Conservation (phyloP, 805 yeast species). For the Debaryomyces castellii region DNA sequence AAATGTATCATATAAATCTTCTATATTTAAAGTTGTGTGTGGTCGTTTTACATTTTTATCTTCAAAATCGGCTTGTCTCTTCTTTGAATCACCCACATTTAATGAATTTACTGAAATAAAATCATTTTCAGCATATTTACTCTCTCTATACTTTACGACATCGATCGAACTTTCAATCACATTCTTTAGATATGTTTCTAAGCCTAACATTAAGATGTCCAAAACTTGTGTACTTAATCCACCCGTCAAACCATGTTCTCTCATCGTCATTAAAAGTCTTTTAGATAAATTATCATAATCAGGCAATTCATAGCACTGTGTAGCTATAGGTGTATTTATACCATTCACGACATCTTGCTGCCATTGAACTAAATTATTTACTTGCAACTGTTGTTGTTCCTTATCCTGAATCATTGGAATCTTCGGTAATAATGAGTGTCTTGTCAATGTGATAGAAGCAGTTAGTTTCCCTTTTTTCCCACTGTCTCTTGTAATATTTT, state of each 20-base stretch:
- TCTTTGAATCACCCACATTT: slow-evolving; percentile 6
- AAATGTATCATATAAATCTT: slow-evolving; percentile 66
- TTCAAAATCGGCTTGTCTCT: slow-evolving; percentile 19
- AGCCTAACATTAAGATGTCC: slow-evolving; percentile 76
- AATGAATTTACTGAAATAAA: slow-evolving; percentile 20
- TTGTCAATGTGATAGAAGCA: slow-evolving; percentile 65
- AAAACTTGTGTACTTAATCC: slow-evolving; percentile 72
- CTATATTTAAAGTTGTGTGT: slow-evolving; percentile 49
- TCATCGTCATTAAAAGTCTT: slow-evolving; percentile 75
- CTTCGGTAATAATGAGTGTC: slow-evolving; percentile 76
- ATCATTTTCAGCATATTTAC: slow-evolving; percentile 40
- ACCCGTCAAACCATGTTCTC: slow-evolving; percentile 89
- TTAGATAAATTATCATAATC: slow-evolving; percentile 68
- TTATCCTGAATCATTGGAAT: slow-evolving; percentile 70
- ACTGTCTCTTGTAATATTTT: slow-evolving; percentile 77
- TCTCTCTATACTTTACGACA: slow-evolving; percentile 60
- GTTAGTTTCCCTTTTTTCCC: slow-evolving; percentile 76
- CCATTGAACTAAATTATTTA: slow-evolving; percentile 69
- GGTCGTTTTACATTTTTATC: slow-evolving; percentile 8
- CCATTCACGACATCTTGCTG: slow-evolving; percentile 90
- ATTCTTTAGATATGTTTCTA: slow-evolving; percentile 76
- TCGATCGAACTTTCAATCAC: slow-evolving; percentile 75
- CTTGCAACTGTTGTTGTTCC: slow-evolving; percentile 44
- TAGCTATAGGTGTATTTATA: slow-evolving; percentile 73
- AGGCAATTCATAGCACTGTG: slow-evolving; percentile 79